A percentile compares a stretch with the other conserved stretches of the same genome.
Conservation (phyloP, 2,329 filamentous ascomycete species). For the Fonsecaea multimorphosa region DNA sequence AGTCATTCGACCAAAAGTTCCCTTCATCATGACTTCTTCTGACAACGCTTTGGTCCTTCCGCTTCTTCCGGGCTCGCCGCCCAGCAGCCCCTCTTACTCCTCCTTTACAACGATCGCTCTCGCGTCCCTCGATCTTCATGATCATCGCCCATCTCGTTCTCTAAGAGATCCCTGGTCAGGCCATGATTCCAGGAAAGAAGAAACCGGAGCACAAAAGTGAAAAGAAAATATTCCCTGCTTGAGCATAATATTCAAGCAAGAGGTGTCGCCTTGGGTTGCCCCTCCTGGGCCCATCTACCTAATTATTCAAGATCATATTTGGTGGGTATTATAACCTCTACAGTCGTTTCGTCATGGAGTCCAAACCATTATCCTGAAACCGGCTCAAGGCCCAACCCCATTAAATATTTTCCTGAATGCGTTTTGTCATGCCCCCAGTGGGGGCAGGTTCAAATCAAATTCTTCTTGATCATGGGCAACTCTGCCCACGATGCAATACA, state of each 20-base stretch:
- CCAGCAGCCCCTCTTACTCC: not conserved
- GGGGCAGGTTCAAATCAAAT: slow-evolving; percentile 56
- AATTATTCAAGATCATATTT: not conserved
- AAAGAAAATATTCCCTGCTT: not conserved
- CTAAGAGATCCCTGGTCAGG: not conserved
- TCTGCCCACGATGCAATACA: slow-evolving; percentile 50
- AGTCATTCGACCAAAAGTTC: not conserved
- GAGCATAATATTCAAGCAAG: slow-evolving; percentile 1
- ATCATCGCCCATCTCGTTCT: not conserved
- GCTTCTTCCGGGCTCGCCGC: not conserved
- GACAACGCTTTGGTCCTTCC: not conserved
- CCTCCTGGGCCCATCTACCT: not conserved
- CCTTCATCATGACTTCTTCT: not conserved
- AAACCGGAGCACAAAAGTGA: not conserved
- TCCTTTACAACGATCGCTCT: not conserved
- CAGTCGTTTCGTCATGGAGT: slow-evolving; percentile 1
- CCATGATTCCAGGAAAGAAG: not conserved
- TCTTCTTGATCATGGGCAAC: slow-evolving; percentile 49
- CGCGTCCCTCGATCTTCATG: not conserved
- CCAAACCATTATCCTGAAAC: not conserved
- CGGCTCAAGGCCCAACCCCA: not conserved
- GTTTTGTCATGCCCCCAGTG: slow-evolving; percentile 24
- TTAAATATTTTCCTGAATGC: not conserved
- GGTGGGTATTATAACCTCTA: not conserved
- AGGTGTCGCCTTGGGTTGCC: not conserved